These are phyloP conservation scores for Trametes elegans DNA, from an alignment of 768 basidiomycete genomes.

Conservation along the genomic window DNA sequence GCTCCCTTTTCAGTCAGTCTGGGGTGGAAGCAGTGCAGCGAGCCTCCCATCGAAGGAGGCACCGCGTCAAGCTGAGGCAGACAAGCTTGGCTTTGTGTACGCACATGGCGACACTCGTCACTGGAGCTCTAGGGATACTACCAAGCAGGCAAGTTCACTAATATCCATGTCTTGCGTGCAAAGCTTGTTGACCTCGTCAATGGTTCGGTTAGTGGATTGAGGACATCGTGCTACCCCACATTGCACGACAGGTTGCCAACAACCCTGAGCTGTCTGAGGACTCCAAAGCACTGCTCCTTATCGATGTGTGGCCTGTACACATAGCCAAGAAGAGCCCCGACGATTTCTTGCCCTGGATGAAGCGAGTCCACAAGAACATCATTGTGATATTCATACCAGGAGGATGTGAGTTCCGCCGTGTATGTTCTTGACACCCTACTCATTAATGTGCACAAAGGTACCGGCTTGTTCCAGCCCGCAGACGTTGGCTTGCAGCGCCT, in stretches of 20 bases:
- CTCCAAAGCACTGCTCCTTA: neutral
- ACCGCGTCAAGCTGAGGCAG: neutral
- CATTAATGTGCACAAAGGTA: neutral
- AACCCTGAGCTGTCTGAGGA: neutral
- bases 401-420: neutral
- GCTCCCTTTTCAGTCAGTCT: neutral
- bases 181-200: no score
- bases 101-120: neutral
- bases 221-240: neutral
- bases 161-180: no score
- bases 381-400: neutral
- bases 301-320: neutral
- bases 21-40: neutral
- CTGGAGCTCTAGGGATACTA: neutral
- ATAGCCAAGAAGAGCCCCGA: neutral
- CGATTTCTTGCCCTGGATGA: neutral
- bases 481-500: neutral
- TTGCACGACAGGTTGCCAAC: neutral
- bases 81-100: neutral
- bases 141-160: neutral
- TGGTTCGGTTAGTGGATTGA: neutral
- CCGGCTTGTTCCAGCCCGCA: neutral
- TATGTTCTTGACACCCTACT: neutral
- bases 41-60: neutral
- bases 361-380: neutral